phyloP scores from a whole-genome alignment of 805 yeast genomes.

The Saturnispora saitoi region DNA sequence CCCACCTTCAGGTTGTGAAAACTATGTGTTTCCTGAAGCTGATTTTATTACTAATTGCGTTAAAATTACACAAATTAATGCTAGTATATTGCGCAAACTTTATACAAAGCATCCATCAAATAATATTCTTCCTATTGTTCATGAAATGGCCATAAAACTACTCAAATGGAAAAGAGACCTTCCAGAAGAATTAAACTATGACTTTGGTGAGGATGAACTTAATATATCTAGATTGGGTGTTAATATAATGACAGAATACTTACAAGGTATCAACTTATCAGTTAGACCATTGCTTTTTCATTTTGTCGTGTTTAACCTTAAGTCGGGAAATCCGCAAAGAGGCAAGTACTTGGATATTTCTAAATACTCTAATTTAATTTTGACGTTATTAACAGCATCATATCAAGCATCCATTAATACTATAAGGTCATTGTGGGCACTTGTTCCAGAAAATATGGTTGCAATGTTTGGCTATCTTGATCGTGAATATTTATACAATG shows the following conservation, averaged over 20 bases:
- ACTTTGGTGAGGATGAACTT: slow-evolving; percentile 45
- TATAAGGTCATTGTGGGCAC: slow-evolving; percentile 63
- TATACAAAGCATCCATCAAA: slow-evolving; percentile 70
- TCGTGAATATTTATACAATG: slow-evolving; percentile 69
- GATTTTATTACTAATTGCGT: slow-evolving; percentile 72
- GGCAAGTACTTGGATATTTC: slow-evolving; percentile 52
- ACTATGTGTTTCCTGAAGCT: slow-evolving; percentile 70
- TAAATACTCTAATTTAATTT: slow-evolving; percentile 55
- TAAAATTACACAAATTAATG: slow-evolving; percentile 69
- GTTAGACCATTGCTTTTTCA: slow-evolving; percentile 71
- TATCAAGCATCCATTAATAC: slow-evolving; percentile 76
- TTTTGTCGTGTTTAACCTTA: slow-evolving; percentile 60
- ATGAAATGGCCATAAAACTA: slow-evolving; percentile 57
- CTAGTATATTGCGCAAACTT: slow-evolving; percentile 56
- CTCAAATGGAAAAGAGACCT: slow-evolving; percentile 59
- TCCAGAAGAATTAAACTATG: slow-evolving; percentile 58
- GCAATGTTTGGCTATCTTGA: slow-evolving; percentile 85
- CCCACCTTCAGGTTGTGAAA: slow-evolving; percentile 53
- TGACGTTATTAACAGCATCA: slow-evolving; percentile 65
- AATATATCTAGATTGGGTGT: slow-evolving; percentile 58
- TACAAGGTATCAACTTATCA: slow-evolving; percentile 73
- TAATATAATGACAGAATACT: slow-evolving; percentile 73
- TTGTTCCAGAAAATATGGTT: slow-evolving; percentile 71
- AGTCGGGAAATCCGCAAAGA: slow-evolving; percentile 25
- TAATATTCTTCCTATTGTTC: slow-evolving; percentile 68